Base-by-base conservation (phyloP, 2,329 filamentous ascomycete genomes). In the Phyllosticta citriasiana region DNA sequence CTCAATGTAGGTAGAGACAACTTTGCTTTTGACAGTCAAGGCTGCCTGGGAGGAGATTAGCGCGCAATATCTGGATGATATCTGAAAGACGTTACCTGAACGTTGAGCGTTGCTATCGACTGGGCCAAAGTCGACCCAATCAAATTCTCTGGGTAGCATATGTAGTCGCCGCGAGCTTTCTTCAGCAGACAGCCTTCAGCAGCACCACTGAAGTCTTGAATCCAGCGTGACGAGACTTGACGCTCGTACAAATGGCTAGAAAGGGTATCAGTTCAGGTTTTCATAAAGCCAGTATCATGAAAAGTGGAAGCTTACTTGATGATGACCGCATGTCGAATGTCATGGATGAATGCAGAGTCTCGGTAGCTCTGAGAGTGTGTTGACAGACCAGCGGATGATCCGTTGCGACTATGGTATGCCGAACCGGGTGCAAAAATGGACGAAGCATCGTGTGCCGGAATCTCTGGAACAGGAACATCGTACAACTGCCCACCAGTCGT, bases 281-380 rank as follows among this genome's bases (percentile, higher is more conserved):
- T 30, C 3, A 4, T n/a, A n/a, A 4, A 40, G 10, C 3, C 14
- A n/a, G 6, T 6, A 19, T n/a, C 2, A 47, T 16, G 14, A 5
- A n/a, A 6, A 47, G 6, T 16, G 40, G 40, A 30, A 30, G 16
- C 40, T 47, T n/a, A 47, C 40, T 61, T 61, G 59, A 61, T 57
- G 47, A 61, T 61, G 30, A 61, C 55, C 9, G 56, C 59, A 19
- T 61, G 59, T 47, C 59, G 53, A 19, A 61, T 61, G 19, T 61
- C 59, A 10, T 61, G 55, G 47, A 61, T 57, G 54, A 61, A 61
- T n/a, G 53, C 40, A 7, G 54, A 53, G 22, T 61, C 59, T 27
- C 59, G 35, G 16, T 53, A 35, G 7, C 40, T 27, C 19, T 60
- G 58, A 10, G 58, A 60, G 53, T 56, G 55, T 9, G 55, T 30